A percentile compares a stretch with the other conserved stretches of the same genome.
phyloP scores from a whole-genome alignment of 78 protist genomes.

The Tieghemostelium lacteum region DNA sequence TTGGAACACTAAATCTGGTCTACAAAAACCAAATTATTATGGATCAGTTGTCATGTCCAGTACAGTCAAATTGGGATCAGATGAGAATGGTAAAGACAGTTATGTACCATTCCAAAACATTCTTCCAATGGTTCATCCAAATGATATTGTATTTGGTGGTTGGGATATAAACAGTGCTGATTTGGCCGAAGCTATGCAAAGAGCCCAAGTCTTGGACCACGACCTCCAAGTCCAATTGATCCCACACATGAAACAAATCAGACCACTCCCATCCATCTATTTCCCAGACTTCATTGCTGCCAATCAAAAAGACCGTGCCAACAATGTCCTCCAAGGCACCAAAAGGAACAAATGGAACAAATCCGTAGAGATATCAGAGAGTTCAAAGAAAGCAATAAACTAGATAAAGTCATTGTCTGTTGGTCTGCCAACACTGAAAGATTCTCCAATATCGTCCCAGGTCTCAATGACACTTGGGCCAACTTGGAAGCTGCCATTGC shows the following conservation, averaged over 20 bases:
- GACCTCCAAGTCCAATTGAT: conserved; percentile 94
- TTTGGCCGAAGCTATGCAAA: conserved; percentile 96
- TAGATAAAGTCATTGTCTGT: conserved; percentile 95
- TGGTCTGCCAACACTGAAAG: conserved; percentile 99
- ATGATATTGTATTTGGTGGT: conserved; percentile 98
- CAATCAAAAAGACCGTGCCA: conserved; percentile 98
- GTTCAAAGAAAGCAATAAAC: conserved; percentile 92
- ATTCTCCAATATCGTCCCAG: conserved; percentile 90
- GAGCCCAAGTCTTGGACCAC: conserved; percentile 96
- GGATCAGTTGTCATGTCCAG: conserved; percentile 97
- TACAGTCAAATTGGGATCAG: conserved; percentile 91
- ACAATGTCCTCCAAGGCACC: conserved; percentile 95
- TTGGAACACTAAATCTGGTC: conserved; percentile 95
- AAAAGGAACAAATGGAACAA: conserved; percentile 93
- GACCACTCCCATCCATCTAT: conserved; percentile 97
- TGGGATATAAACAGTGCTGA: conserved; percentile 97
- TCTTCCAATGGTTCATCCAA: conserved; percentile 99
- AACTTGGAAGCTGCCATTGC: conserved; percentile 89
- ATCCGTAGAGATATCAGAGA: conserved; percentile 96
- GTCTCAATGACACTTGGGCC: conserved; percentile 96
- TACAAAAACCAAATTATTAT: conserved; percentile 95
- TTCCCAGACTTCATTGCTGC: conserved; percentile 99
- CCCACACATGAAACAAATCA: conserved; percentile 90
- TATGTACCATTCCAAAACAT: conserved; percentile 90
- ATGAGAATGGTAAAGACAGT: conserved; percentile 85